A percentile compares a stretch with the other conserved stretches of the same genome.
Conservation (phyloP, 805 yeast genomes). For the Cyberlindnera nakhonratchasimensis region DNA sequence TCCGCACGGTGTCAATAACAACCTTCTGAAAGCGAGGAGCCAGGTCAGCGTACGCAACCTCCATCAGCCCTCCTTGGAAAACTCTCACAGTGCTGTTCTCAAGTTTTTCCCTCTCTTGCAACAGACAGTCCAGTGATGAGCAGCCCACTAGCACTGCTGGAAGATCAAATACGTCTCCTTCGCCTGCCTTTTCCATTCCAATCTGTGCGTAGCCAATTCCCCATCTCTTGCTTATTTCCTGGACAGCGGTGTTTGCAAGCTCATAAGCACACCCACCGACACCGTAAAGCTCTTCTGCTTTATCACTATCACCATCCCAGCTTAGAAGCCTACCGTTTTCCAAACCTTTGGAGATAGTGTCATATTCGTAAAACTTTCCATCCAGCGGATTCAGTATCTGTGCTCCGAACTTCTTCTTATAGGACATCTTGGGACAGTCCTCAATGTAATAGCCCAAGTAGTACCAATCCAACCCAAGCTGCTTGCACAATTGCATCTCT, state of each 20-base stretch:
- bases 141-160: conserved; percentile 10
- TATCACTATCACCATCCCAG: conserved; percentile 4
- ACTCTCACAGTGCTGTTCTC: not conserved
- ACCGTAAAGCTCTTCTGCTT: conserved; percentile 9
- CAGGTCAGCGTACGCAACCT: not conserved
- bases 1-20: conserved; percentile 5
- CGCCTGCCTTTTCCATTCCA: conserved; percentile 3
- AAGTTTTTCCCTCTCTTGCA: not conserved
- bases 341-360: conserved; percentile 16
- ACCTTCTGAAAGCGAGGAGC: conserved; percentile 6
- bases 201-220: not conserved
- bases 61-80: not conserved
- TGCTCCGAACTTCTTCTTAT: conserved; percentile 77
- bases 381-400: conserved; percentile 58
- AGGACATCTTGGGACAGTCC: conserved; percentile 78
- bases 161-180: conserved; percentile 8
- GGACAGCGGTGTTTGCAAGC: not conserved
- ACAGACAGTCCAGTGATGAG: not conserved
- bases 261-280: conserved; percentile 2
- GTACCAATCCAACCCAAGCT: conserved; percentile 47
- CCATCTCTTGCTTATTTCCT: not conserved
- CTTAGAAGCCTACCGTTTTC: conserved; percentile 23
- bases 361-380: conserved; percentile 37
- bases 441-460: conserved; percentile 79
- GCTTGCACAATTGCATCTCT: conserved; percentile 55